Base-by-base conservation (phyloP, 108 stramenopile species). In the Cyclostephanos tholiformis region DNA sequence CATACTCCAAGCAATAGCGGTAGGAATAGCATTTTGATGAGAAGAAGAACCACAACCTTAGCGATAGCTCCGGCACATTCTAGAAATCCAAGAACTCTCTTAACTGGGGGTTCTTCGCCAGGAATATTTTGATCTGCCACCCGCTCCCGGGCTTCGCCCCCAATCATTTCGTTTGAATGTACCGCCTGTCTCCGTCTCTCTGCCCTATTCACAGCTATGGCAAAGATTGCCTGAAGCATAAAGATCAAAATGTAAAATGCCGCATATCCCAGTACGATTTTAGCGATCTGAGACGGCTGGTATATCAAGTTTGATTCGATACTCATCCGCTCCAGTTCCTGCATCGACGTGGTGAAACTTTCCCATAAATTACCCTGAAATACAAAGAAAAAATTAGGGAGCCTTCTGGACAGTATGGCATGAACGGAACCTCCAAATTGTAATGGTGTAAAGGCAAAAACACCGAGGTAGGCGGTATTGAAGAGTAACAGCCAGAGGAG, bases 401-500 rank as follows among this genome's bases (percentile, higher is more conserved):
- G 43, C 44, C 44, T 36, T 52, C 51, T 82, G 19, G 75, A 71
- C 19, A 63, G 52, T 20, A 79, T 7, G n/a, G 27, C 13, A 50
- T 52, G 67, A 0, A 82, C 64, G 22, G 63, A 59, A 35, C 52
- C 39, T 35, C 97, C 97, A 32, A 95, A 72, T 29, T 80, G 71
- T 30, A 82, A 87, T 30, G 97, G 97, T 29, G 94, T 71, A 63
- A 95, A 95, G 11, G 86, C 87, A 63, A 97, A 97, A 52, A 96
- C 72, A 19, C 91, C 94, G n/a, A 98, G 83, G 69, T 95, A 98
- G 0, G 95, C 85, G 46, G 93, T 94, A 73, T 96, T 93, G 81
- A 97, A 98, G 7, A 95, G 92, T 58, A 98, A 51, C 29, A 98
- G 82, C 92, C 92, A 96, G 20, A 89, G 72, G 25, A 94, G 60